These are phyloP conservation scores for Poterioochromonas sp. DNA, from an alignment of 352 stramenopile species.

Conservation along the genomic window DNA sequence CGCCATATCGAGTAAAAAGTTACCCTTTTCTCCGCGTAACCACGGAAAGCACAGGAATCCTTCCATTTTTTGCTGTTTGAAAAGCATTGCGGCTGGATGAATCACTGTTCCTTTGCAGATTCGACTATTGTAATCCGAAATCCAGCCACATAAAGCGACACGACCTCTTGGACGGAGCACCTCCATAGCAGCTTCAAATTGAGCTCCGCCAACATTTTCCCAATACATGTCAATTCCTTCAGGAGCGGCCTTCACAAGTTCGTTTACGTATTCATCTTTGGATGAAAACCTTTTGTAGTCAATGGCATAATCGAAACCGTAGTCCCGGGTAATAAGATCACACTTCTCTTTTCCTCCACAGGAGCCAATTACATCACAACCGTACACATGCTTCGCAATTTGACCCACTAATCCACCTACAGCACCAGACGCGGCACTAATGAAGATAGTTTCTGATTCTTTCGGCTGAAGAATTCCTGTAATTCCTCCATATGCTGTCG, in stretches of 20 bases:
- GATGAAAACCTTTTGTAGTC: conserved; percentile 42
- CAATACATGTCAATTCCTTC: conserved; percentile 47
- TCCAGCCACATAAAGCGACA: conserved; percentile 46
- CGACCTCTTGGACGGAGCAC: conserved; percentile 35
- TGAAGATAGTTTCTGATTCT: conserved; percentile 44
- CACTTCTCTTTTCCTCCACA: conserved; percentile 42
- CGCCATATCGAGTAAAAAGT: conserved; percentile 40
- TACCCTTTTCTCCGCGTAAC: conserved; percentile 29
- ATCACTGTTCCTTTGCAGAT: not conserved
- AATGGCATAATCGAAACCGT: conserved; percentile 45
- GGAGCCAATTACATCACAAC: conserved; percentile 42
- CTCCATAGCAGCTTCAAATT: conserved; percentile 42
- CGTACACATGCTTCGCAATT: conserved; percentile 46
- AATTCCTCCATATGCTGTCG: conserved; percentile 45
- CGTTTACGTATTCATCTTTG: conserved; percentile 30
- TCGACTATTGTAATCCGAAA: conserved; percentile 39
- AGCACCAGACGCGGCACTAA: conserved; percentile 41
- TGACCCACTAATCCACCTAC: conserved; percentile 44
- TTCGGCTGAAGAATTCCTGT: conserved; percentile 37
- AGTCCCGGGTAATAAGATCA: conserved; percentile 38
- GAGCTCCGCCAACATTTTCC: conserved; percentile 45
- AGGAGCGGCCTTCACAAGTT: conserved; percentile 35
- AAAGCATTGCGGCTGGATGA: conserved; percentile 34
- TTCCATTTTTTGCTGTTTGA: conserved; percentile 25
- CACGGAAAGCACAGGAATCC: conserved; percentile 41